phyloP scores from a whole-genome alignment of 2,329 filamentous ascomycete genomes.

The Orbilia javanica region DNA sequence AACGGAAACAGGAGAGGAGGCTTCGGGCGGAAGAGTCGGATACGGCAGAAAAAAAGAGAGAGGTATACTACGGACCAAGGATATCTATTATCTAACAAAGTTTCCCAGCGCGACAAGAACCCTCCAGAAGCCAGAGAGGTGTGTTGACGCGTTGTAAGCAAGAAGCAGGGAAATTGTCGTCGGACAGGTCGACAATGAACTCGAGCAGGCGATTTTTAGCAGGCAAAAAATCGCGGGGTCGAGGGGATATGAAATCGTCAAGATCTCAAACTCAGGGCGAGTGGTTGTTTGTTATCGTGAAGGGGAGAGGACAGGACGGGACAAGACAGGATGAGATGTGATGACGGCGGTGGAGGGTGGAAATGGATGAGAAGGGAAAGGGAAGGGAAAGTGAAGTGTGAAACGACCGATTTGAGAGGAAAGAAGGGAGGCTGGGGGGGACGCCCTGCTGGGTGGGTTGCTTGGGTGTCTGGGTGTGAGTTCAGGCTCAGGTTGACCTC shows the following conservation, averaged over 20 bases:
- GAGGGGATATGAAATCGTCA: constrained; percentile 34
- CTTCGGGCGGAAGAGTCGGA: background rate
- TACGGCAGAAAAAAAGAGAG: constrained; percentile 1
- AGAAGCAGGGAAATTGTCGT: constrained; percentile 13
- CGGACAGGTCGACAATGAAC: constrained; percentile 41
- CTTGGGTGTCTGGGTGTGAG: too few species aligned
- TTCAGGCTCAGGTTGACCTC: background rate
- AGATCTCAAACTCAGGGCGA: constrained; percentile 21
- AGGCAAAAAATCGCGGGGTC: constrained; percentile 32
- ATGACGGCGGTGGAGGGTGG: constrained; percentile 49
- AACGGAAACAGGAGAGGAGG: background rate
- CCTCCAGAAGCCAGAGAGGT: constrained; percentile 11
- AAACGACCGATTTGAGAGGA: constrained; percentile 21
- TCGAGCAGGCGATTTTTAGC: constrained; percentile 41
- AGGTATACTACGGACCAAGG: constrained; percentile 46
- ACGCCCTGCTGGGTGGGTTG: background rate
- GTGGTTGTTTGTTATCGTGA: constrained; percentile 21
- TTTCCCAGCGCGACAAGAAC: constrained; percentile 46
- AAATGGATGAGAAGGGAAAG: constrained; percentile 52
- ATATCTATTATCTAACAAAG: constrained; percentile 33
- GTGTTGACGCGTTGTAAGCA: constrained; percentile 48
- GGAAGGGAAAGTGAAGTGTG: constrained; percentile 20
- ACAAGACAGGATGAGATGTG: constrained; percentile 43
- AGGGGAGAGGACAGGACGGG: constrained; percentile 1
- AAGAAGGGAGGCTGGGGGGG: constrained; percentile 55